Evolutionary conservation across 345 rosid species (phyloP), one percentile per base, ranked within the genome.

Genomic region (Lepidium sativum): DNA sequence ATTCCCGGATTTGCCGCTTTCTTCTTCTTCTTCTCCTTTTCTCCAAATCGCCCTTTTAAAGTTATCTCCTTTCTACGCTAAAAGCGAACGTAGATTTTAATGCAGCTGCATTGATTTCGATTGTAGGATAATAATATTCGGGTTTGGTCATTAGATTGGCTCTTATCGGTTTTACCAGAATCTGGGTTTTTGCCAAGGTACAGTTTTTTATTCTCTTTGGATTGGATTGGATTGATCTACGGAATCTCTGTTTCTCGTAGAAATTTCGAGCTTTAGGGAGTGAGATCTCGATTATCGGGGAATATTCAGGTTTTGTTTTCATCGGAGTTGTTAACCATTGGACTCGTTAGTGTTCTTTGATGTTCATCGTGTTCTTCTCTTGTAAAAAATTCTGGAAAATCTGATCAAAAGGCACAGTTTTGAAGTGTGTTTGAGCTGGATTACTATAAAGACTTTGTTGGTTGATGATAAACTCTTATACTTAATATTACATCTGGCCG

Each of bases 1-100:
- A 17, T 65, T 72, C 67, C 76, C 72, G 60, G 59, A 60, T 67
- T 73, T 66, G 56, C 77, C 72, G 77, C 77, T 72, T 37, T n/a
- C n/a, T n/a, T n/a, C n/a, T n/a, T 17, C 31, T 10, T 51, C 58
- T 27, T 14, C 27, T 18, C 32, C 56, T 45, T 56, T 45, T 63
- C 60, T 41, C 61, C 16, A 33, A 57, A 39, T 65, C 9, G 1
- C 17, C 8, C 49, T 60, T 66, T 55, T n/a, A 54, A 65, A 65
- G 56, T 58, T 65, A 4, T 21, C 69, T 45, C 77, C 37, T 67
- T 73, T 60, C 33, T 54, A 73, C 65, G 77, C 77, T 33, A 67
- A 27, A 34, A 45, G 38, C 56, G 42, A 54, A 67, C 68, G 16
- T 69, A 39, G 77, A 73, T 73, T 72, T 67, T 73, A 53, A 60